Base-by-base conservation (phyloP, 805 yeast genomes). In the Teunomyces aglyptinius region DNA sequence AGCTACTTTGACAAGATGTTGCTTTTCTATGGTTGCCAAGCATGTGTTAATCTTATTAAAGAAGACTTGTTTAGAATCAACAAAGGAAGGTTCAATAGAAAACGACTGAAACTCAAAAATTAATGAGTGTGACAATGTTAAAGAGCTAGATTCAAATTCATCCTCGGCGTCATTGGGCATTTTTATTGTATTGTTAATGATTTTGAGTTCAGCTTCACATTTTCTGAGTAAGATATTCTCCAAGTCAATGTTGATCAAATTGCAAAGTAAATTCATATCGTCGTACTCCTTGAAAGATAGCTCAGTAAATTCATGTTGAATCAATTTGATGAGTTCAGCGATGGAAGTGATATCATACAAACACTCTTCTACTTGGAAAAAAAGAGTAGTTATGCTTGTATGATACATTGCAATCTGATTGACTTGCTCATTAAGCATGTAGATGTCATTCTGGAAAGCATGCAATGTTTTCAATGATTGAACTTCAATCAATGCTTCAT, bases 31-130 rank as follows among this genome's bases (percentile, higher is more conserved):
- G 3, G 55, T 50, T 19, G 44, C n/a, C 4, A 65, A 31, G 5
- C 52, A 31, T 11, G 38, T 33, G 44, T 58, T 59, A 12, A 64
- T 41, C 10, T 32, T 32, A 2, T 50, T 49, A 11, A 70, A 53
- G 49, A 68, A 65, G 1, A 41, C 2, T 15, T 53, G 50, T 43
- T 76, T 77, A 0, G 78, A 55, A 0, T 36, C 16, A 28, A 67
- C 72, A 0, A 81, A 50, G 0, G 73, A 57, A 0, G 86, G 85
- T 0, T 49, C 22, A 3, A 78, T 53, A 3, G 47, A 43, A 24
- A 82, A 63, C 0, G 60, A 48, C 27, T 67, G 67, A 39, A 74
- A 69, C 29, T 65, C 67, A 19, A 75, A 62, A 0, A 60, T 31
- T 3, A 81, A 58, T 2, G 55, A 58, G 52, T 76, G 82, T 18